A percentile compares a stretch with the other conserved stretches of the same genome.
Evolutionary conservation across 257 asterid species (phyloP).

Genomic region (Anisodus tanguticus): DNA sequence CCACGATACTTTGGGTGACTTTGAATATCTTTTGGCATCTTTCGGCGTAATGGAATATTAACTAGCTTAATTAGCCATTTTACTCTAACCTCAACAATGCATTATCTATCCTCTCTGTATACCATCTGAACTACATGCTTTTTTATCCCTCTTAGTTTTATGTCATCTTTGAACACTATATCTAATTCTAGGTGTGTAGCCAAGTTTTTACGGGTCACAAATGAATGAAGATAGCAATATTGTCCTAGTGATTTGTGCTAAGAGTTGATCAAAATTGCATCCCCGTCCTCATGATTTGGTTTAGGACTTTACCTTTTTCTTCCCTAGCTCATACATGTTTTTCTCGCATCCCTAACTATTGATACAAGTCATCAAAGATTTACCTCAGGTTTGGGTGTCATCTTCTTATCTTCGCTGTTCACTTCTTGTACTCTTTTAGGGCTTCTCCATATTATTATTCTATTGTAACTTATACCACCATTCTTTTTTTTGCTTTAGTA

Average conservation of each 20-base stretch:
- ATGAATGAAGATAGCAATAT: neutral
- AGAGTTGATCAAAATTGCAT: neutral
- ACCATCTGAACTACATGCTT: neutral
- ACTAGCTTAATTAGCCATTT: slow-evolving; percentile 5
- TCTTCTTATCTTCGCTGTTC: neutral
- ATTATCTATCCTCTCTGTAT: neutral
- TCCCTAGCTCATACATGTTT: neutral
- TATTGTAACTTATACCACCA: neutral
- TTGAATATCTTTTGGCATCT: neutral
- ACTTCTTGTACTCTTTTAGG: neutral
- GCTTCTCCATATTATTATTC: neutral
- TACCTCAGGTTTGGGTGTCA: neutral
- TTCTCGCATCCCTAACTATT: neutral
- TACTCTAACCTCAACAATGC: neutral
- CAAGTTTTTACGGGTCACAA: neutral
- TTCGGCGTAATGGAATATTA: neutral
- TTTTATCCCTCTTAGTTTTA: neutral
- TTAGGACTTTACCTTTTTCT: neutral
- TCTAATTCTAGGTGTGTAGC: neutral
- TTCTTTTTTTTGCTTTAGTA: neutral
- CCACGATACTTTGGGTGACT: too few relatives aligned
- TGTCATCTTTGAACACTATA: neutral
- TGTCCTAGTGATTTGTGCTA: neutral
- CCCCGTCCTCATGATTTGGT: neutral
- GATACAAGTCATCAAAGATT: neutral